Evolutionary conservation across 805 yeast species (phyloP).

Genomic region (Maudiozyma bulderi): DNA sequence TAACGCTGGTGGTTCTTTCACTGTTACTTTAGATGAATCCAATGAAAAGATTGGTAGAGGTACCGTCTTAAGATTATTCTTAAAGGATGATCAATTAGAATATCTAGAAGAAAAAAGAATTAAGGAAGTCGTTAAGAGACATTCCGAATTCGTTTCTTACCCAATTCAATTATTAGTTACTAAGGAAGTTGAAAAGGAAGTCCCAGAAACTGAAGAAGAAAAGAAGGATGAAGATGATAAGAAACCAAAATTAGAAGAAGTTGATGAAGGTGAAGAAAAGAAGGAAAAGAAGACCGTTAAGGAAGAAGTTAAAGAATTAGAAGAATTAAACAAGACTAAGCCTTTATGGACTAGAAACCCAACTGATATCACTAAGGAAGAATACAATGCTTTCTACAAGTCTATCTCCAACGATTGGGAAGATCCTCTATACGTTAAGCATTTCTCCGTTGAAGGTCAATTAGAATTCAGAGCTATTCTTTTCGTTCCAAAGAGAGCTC

Average conservation of each 20-base stretch:
- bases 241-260: constrained; percentile 69
- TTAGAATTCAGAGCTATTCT: constrained; percentile 97
- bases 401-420: constrained; percentile 99
- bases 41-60: constrained; percentile 91
- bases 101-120: constrained; percentile 99
- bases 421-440: constrained; percentile 98
- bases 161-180: constrained; percentile 97
- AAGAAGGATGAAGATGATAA: constrained; percentile 50
- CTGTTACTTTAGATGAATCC: constrained; percentile 81
- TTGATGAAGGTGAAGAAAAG: constrained; percentile 60
- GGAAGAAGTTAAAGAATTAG: constrained; percentile 90
- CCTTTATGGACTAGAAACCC: constrained; percentile 99
- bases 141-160: constrained; percentile 97
- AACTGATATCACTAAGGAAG: constrained; percentile 93
- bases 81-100: constrained; percentile 98
- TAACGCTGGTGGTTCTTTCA: constrained; percentile 98
- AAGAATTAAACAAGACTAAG: constrained; percentile 97
- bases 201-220: constrained; percentile 51
- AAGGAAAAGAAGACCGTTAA: constrained; percentile 76
- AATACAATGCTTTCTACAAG: constrained; percentile 98
- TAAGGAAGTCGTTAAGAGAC: constrained; percentile 98
- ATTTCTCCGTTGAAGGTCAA: constrained; percentile 99
- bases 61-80: constrained; percentile 86
- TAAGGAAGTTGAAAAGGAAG: constrained; percentile 98
- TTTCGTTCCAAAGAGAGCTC: constrained; percentile 98